These are phyloP conservation scores for Chrysosporium queenslandicum DNA, from an alignment of 2,329 filamentous ascomycete genomes.

Conservation along the genomic window DNA sequence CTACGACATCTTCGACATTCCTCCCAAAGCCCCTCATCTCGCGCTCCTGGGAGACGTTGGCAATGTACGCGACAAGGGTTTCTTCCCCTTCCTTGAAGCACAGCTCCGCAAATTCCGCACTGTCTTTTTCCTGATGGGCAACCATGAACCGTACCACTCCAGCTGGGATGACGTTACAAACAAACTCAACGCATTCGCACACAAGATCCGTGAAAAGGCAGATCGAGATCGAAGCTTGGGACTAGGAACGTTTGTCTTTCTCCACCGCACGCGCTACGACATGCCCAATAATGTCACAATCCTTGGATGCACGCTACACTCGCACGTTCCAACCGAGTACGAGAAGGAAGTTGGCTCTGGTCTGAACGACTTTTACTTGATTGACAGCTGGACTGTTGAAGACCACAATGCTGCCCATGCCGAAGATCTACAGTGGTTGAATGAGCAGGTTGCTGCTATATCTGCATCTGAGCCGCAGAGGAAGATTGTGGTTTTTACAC, in stretches of 20 bases:
- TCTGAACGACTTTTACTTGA: conserved; percentile 46
- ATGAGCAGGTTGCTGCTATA: conserved; percentile 29
- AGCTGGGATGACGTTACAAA: conserved; percentile 23
- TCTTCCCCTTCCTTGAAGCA: conserved; percentile 39
- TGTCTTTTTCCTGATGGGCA: conserved; percentile 47
- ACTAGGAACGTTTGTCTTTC: conserved; percentile 33
- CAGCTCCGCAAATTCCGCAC: conserved; percentile 42
- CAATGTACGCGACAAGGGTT: conserved; percentile 36
- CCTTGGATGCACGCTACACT: conserved; percentile 45
- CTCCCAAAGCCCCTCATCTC: conserved; percentile 41
- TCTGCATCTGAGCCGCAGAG: conserved; percentile 23
- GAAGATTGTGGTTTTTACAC: conserved; percentile 33
- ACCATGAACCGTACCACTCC: conserved; percentile 46
- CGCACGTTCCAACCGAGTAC: conserved; percentile 34
- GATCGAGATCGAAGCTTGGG: conserved; percentile 1
- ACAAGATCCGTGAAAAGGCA: conserved; percentile 17
- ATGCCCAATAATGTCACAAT: conserved; percentile 31
- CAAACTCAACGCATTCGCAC: conserved; percentile 21
- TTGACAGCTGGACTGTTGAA: conserved; percentile 29
- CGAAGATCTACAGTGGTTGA: conserved; percentile 33
- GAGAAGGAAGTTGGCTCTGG: conserved; percentile 33
- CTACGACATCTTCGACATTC: conserved; percentile 45
- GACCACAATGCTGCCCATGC: conserved; percentile 26
- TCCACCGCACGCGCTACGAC: conserved; percentile 34
- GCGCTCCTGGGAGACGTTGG: conserved; percentile 51